These are phyloP conservation scores for Helicostylum pulchrum DNA, from an alignment of 192 early-diverging fungal species.

Conservation along the genomic window DNA sequence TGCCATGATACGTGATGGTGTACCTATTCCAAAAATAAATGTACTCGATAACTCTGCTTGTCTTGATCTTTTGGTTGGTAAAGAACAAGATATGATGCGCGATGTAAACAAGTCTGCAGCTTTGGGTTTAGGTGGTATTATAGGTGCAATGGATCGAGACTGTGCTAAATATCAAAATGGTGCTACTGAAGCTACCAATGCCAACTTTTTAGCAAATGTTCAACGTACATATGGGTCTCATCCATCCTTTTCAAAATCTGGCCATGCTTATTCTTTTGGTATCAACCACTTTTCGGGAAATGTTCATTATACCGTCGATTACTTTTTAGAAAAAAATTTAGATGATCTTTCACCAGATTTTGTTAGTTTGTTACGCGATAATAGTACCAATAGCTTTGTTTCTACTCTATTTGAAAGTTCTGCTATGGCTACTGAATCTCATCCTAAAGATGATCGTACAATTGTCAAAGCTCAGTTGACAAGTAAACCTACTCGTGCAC, in stretches of 20 bases:
- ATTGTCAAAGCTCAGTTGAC: conserved; percentile 76
- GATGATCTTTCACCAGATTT: conserved; percentile 77
- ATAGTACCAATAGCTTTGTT: conserved; percentile 72
- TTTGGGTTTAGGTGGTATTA: conserved; percentile 39
- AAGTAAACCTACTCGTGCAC: conserved; percentile 69
- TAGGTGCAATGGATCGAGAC: conserved; percentile 45
- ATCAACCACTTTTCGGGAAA: conserved; percentile 70
- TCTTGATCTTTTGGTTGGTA: conserved; percentile 55
- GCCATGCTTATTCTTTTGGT: conserved; percentile 54
- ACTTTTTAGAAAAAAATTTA: conserved; percentile 77
- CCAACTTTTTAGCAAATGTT: conserved; percentile 40
- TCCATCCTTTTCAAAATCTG: conserved; percentile 39
- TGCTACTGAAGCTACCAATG: conserved; percentile 45
- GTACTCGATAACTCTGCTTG: conserved; percentile 49
- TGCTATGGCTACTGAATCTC: conserved; percentile 69
- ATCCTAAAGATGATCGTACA: conserved; percentile 72
- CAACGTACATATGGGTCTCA: conserved; percentile 35
- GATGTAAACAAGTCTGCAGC: conserved; percentile 23
- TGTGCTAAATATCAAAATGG: conserved; percentile 42
- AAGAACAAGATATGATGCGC: conserved; percentile 38
- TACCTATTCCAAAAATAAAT: conserved; percentile 52
- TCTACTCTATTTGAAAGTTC: conserved; percentile 69
- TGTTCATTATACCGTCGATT: conserved; percentile 77
- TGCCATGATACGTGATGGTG: conserved; percentile 49
- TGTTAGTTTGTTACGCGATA: conserved; percentile 70